Evolutionary conservation across 345 rosid species (phyloP).

Genomic region (Reutealis trisperma): DNA sequence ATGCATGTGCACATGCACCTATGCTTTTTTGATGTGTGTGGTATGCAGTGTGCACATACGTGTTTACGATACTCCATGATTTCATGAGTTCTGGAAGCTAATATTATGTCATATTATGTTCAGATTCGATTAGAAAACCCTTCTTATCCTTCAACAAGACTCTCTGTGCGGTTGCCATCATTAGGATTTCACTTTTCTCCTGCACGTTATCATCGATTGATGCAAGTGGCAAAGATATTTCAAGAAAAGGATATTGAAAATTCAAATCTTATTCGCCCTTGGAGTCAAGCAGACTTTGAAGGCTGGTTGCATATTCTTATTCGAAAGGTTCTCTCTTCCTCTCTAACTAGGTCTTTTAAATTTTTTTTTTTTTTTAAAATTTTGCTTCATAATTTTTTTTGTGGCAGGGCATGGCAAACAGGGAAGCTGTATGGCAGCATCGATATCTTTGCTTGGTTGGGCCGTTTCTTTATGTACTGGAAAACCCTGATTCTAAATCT

Average conservation of each 20-base stretch:
- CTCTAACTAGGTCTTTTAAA: too few relatives aligned
- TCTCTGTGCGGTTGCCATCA: conserved; percentile 82
- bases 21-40: not conserved
- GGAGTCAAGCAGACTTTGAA: conserved; percentile 93
- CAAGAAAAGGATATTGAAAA: conserved; percentile 58
- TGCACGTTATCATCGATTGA: conserved; percentile 94
- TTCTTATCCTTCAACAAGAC: conserved; percentile 80
- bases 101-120: conserved; percentile 22
- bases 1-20: conserved; percentile 1
- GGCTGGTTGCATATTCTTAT: conserved; percentile 81
- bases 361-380: not conserved
- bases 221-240: conserved; percentile 83
- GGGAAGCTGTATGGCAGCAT: conserved; percentile 94
- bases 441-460: conserved; percentile 89
- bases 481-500: conserved; percentile 68
- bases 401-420: conserved; percentile 75
- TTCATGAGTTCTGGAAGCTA: conserved; percentile 10
- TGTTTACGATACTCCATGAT: conserved; percentile 1
- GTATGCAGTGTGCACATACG: not conserved
- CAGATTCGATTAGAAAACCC: conserved; percentile 84
- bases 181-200: conserved; percentile 97
- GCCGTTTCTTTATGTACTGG: conserved; percentile 79
- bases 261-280: conserved; percentile 57
- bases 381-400: conserved; percentile 11
- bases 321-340: conserved; percentile 62